Base-by-base conservation (phyloP, 495 filamentous ascomycete genomes). In the Talaromyces nanjingensis region DNA sequence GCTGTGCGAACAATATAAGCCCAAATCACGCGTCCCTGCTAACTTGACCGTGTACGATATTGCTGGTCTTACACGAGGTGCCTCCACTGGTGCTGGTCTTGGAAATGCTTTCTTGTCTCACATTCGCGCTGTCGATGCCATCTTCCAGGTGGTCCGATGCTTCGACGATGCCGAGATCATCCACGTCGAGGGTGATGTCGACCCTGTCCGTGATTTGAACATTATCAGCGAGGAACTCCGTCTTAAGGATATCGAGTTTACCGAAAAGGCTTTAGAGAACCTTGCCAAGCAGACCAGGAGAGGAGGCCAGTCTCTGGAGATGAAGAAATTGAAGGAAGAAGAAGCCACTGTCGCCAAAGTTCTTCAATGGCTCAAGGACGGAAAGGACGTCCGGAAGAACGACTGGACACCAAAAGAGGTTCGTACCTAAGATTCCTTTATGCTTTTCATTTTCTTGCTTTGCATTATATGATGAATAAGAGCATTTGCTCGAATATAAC, bases 101-200 rank as follows among this genome's bases (percentile, higher is more conserved):
- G 96, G 96, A 70, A 99, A 99, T 77, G 86, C 93, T 65, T 99
- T 99, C 85, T 81, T 99, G 76, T 97, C 93, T 14, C 96, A 99
- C 75, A 99, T 99, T 70, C 91, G 96, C 72, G 96, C 94, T 60
- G 96, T 99, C 79, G 96, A 99, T 81, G 96, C 96, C 74, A 97
- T 99, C 79, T 99, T 97, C 84, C 93, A 98, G 81, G 96, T 99
- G 49, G 96, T 99, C 42, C 88, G 96, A 68, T 96, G 90, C 80
- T 99, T 99, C 78, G 96, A 99, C 73, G 96, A 99, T 81, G 94
- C 93, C 47, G 96, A 99, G 77, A 98, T 99, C 74, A 98, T 97
- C 73, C 96, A 99, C 83, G 91, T 99, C 69, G 96, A 99, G 82
- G 96, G 96, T 70, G 96, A 98, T 73, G 96, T 98, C 66, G 88